Evolutionary conservation across 2,329 filamentous ascomycete genomes (phyloP), one percentile per base, ranked within the genome.

Genomic region (Curvularia eragrostidis): DNA sequence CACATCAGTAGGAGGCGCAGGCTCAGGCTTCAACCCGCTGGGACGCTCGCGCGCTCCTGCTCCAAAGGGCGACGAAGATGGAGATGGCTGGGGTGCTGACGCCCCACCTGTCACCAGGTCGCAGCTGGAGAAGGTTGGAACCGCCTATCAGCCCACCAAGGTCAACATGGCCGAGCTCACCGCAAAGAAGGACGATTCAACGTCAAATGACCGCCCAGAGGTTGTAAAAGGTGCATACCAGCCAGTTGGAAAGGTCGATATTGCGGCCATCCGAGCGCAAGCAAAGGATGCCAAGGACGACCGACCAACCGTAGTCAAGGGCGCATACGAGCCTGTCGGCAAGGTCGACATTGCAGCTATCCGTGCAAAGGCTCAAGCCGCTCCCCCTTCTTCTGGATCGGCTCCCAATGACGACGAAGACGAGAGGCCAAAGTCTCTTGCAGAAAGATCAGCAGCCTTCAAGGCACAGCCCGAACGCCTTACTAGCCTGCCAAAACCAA

Each of bases 291-390:
- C 81, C 88, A 82, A 67, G 44, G 92, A 97, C 71, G 90, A 97
- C 66, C 85, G 93, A 54, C 95, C 95, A 3, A 86, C 89, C 1
- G 85, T 87, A 5, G 91, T 98, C 19, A 98, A 96, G 79, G 95
- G 95, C 41, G 86, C 93, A 23, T 99, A 99, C 73, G 91, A 98
- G 77, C 95, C 95, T 1, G 83, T 98, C 19, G 95, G 95, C 46
- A 98, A 97, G 79, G 94, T 99, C 9, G 95, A 99, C 68, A 98
- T 99, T 77, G 91, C 91, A 42, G 93, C 94, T 21, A 97, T 99
- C 72, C 87, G 91, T 63, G 89, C 94, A 21, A 89, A 87, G 77
- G 89, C 92, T 5, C 91, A 95, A 77, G 72, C 65, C 44, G 76
- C 72, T 48, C 76, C 71, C 15, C 54, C 67, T 18, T 63, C 69